Percentiles rank a stretch among this genome's conserved stretches.
These are phyloP conservation scores for Ascocoryne sarcoides DNA, from an alignment of 2,329 filamentous ascomycete genomes.

Conservation along the genomic window DNA sequence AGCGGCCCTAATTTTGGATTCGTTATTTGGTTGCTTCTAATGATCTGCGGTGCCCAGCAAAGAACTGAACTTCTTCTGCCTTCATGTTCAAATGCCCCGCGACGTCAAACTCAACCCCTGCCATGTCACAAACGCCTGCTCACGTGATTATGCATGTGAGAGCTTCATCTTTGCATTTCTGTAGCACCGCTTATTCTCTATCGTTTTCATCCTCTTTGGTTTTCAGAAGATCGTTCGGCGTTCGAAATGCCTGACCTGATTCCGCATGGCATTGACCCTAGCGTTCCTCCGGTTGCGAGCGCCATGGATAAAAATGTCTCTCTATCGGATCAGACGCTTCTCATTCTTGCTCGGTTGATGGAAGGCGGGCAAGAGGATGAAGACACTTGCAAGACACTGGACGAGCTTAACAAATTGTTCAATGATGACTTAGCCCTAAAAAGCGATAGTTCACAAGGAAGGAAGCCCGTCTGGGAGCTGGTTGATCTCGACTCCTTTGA, in stretches of 20 bases:
- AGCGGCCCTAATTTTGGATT: no score
- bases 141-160: no score
- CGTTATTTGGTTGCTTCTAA: no score
- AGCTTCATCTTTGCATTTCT: no score
- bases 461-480: conserved; percentile 38
- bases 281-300: conserved; percentile 11
- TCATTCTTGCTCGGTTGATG: conserved; percentile 77
- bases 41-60: no score
- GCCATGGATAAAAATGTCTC: conserved; percentile 16
- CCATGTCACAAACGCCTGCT: conserved; percentile 1
- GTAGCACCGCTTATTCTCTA: background rate
- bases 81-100: no score
- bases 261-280: conserved; percentile 13
- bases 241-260: background rate
- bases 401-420: conserved; percentile 50
- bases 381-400: conserved; percentile 53
- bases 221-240: background rate
- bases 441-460: conserved; percentile 17
- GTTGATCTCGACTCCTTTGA: conserved; percentile 72
- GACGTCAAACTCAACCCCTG: background rate
- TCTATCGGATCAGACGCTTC: conserved; percentile 24
- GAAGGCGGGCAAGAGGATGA: conserved; percentile 79
- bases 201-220: background rate
- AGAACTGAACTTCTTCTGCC: no score
- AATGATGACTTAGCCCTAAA: conserved; percentile 35